phyloP scores from a whole-genome alignment of 345 rosid genomes.

The Citrus cavaleriei region DNA sequence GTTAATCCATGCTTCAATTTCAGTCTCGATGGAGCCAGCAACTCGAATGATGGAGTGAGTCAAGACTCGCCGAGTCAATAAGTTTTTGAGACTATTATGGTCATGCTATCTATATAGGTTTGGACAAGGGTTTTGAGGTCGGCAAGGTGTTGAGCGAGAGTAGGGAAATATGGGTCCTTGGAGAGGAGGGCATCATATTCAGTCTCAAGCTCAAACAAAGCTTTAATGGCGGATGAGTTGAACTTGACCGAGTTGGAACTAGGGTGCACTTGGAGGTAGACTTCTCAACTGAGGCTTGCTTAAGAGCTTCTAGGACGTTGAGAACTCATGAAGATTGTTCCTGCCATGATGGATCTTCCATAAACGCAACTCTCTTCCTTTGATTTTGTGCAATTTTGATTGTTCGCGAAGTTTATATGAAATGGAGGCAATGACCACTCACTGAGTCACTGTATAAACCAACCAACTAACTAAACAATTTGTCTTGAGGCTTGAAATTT shows the following conservation, averaged over 20 bases:
- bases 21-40: too few species aligned
- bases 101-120: conserved; percentile 29
- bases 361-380: neutral
- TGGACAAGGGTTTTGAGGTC: conserved; percentile 40
- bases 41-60: conserved; percentile 1
- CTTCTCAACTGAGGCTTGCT: conserved; percentile 46
- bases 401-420: neutral
- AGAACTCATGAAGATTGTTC: conserved; percentile 26
- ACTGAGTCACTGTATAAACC: neutral
- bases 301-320: conserved; percentile 53
- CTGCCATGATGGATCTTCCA: conserved; percentile 18
- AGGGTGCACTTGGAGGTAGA: conserved; percentile 43
- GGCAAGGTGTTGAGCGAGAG: conserved; percentile 31
- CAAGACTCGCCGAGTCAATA: conserved; percentile 48
- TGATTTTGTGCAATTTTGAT: neutral
- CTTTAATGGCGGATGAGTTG: conserved; percentile 41
- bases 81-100: conserved; percentile 24
- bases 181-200: conserved; percentile 55
- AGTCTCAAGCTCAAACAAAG: conserved; percentile 51
- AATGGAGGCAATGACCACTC: neutral
- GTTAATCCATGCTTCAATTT: too few species aligned
- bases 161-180: conserved; percentile 42
- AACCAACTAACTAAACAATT: too few species aligned
- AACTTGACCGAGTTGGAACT: conserved; percentile 22
- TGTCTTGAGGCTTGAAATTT: too few species aligned